A percentile compares a stretch with the other conserved stretches of the same genome.
Evolutionary conservation across 192 early-diverging fungal genomes (phyloP).

Genomic region (Podila clonocystis): DNA sequence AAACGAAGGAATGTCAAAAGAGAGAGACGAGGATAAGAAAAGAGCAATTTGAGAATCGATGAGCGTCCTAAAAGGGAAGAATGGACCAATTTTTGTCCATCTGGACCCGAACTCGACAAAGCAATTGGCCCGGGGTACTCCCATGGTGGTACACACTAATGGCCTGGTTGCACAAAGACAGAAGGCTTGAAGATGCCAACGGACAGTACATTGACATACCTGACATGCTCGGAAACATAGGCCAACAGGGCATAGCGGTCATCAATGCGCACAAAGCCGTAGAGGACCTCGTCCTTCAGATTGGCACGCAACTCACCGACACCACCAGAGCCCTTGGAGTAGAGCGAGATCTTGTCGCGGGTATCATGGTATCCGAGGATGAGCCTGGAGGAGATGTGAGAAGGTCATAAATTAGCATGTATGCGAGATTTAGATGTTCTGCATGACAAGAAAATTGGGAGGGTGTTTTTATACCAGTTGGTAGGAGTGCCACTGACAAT

Average conservation of each 20-base stretch:
- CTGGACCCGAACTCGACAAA: background rate
- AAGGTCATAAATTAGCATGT: background rate
- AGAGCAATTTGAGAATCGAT: background rate
- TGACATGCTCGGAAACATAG: constrained; percentile 71
- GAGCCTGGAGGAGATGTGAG: constrained; percentile 51
- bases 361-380: constrained; percentile 73
- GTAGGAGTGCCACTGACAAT: constrained; percentile 59
- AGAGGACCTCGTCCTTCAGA: constrained; percentile 66
- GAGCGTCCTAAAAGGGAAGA: background rate
- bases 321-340: constrained; percentile 62
- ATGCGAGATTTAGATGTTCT: background rate
- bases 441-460: too few species aligned
- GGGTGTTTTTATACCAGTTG: constrained; percentile 59
- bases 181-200: background rate
- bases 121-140: too few species aligned
- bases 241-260: constrained; percentile 62
- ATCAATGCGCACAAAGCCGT: constrained; percentile 67
- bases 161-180: too few species aligned
- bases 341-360: constrained; percentile 69
- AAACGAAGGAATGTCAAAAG: background rate
- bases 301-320: constrained; percentile 62
- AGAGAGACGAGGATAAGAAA: constrained; percentile 1
- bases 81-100: background rate
- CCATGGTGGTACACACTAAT: too few species aligned
- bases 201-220: constrained; percentile 35